These are phyloP conservation scores for Psilocybe cyanescens DNA, from an alignment of 768 basidiomycete genomes.

Conservation along the genomic window DNA sequence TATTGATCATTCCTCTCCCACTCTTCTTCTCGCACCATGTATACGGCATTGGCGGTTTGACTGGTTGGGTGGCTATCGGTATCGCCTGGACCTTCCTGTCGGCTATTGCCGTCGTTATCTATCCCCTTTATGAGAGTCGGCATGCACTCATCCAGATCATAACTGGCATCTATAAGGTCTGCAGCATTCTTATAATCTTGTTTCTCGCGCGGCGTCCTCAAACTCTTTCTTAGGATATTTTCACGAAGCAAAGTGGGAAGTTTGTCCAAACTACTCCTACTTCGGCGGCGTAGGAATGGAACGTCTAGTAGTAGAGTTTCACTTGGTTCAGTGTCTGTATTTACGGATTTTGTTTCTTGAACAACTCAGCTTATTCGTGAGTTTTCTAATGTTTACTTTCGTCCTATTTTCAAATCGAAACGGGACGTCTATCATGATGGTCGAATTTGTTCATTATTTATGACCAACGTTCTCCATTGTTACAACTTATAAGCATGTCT, in stretches of 20 bases:
- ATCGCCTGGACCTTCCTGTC: conserved; percentile 87
- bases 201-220: neutral
- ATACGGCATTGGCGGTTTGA: conserved; percentile 64
- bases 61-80: conserved; percentile 81
- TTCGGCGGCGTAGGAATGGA: neutral
- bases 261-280: conserved; percentile 18
- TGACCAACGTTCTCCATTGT: neutral
- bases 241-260: conserved; percentile 35
- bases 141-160: conserved; percentile 61
- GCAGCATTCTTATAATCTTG: neutral
- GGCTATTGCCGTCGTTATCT: conserved; percentile 74
- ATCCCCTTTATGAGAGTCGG: conserved; percentile 87
- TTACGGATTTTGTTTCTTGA: too few species aligned
- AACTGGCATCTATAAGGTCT: conserved; percentile 68
- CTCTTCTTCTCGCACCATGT: conserved; percentile 84
- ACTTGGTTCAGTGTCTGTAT: too few species aligned
- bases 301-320: too few species aligned
- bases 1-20: conserved; percentile 82
- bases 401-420: too few species aligned
- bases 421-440: too few species aligned
- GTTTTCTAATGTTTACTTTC: too few species aligned
- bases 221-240: conserved; percentile 31
- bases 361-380: too few species aligned
- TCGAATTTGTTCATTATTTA: too few species aligned
- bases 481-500: neutral